These are phyloP conservation scores for Tremella yokohamensis DNA, from an alignment of 768 basidiomycete genomes.

Conservation along the genomic window DNA sequence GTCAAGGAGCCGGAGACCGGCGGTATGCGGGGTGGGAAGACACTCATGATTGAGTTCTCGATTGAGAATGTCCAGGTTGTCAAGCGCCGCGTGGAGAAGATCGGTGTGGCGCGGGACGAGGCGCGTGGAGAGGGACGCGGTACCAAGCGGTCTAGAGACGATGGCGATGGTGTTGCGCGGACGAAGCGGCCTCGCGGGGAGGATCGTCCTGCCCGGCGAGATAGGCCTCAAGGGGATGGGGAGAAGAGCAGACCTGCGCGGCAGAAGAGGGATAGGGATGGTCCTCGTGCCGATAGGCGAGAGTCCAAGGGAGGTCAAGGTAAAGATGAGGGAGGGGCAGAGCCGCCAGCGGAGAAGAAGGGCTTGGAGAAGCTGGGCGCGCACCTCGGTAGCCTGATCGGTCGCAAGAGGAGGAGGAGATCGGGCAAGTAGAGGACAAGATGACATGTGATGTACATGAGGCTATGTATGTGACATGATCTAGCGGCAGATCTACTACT, in stretches of 20 bases:
- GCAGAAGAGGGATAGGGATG: conserved; percentile 12
- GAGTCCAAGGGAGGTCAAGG: conserved; percentile 13
- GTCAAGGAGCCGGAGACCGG: conserved; percentile 51
- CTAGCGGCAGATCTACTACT: background rate
- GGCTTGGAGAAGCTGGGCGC: conserved; percentile 50
- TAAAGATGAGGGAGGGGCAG: conserved; percentile 36
- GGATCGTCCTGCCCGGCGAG: conserved; percentile 4
- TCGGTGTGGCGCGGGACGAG: conserved; percentile 28
- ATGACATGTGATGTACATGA: background rate
- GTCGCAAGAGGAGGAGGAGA: conserved; percentile 71
- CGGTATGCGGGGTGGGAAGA: conserved; percentile 53
- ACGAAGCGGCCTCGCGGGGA: conserved; percentile 8
- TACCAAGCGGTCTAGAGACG: conserved; percentile 8
- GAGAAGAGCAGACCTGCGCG: conserved; percentile 1
- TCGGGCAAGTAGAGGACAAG: conserved; percentile 38
- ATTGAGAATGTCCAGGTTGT: conserved; percentile 92
- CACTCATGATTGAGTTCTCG: conserved; percentile 88
- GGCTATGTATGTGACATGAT: background rate
- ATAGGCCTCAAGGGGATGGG: conserved; percentile 5
- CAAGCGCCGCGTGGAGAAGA: conserved; percentile 63
- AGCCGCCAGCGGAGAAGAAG: conserved; percentile 24
- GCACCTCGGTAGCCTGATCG: conserved; percentile 67
- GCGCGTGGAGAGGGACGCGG: conserved; percentile 25
- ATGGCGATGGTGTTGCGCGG: background rate
- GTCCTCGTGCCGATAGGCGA: conserved; percentile 13